These are phyloP conservation scores for Discostella stelligeroides DNA, from an alignment of 108 stramenopile species.

Conservation along the genomic window DNA sequence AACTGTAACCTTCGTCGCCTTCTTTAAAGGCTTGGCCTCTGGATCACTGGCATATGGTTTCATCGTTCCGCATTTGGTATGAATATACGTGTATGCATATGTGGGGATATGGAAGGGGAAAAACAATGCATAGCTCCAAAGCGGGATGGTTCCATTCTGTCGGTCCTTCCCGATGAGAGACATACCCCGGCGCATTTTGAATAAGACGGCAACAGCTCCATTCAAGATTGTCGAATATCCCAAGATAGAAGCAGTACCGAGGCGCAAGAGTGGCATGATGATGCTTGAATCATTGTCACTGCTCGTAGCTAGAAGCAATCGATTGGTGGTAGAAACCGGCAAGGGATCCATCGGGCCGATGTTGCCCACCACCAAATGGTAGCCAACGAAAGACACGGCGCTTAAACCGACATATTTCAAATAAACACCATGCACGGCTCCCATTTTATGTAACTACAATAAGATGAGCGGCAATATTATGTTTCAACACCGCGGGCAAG, in stretches of 20 bases:
- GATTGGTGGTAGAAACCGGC: conserved; percentile 15
- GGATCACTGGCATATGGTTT: conserved; percentile 23
- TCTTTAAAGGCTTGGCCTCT: conserved; percentile 34
- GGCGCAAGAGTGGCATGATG: conserved; percentile 29
- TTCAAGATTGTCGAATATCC: conserved; percentile 80
- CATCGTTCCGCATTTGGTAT: conserved; percentile 50
- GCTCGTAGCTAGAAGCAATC: conserved; percentile 30
- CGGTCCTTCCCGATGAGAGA: conserved; percentile 74
- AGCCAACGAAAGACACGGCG: conserved; percentile 74
- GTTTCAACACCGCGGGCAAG: too few species aligned
- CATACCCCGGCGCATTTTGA: conserved; percentile 80
- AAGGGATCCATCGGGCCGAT: conserved; percentile 42
- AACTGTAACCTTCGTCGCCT: conserved; percentile 51
- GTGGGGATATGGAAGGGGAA: conserved; percentile 82
- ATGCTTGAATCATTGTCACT: conserved; percentile 6
- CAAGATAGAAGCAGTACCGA: conserved; percentile 55
- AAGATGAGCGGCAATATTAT: too few species aligned
- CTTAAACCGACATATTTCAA: conserved; percentile 89
- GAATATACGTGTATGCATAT: conserved; percentile 72
- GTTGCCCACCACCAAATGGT: conserved; percentile 51
- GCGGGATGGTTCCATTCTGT: conserved; percentile 68
- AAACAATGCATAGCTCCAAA: conserved; percentile 79
- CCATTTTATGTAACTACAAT: conserved; percentile 48
- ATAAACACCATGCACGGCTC: conserved; percentile 88
- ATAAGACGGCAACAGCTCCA: conserved; percentile 76